A percentile compares a stretch with the other conserved stretches of the same genome.
phyloP scores from a whole-genome alignment of 1,284 basidiomycete species.

The Peniophora sp. region DNA sequence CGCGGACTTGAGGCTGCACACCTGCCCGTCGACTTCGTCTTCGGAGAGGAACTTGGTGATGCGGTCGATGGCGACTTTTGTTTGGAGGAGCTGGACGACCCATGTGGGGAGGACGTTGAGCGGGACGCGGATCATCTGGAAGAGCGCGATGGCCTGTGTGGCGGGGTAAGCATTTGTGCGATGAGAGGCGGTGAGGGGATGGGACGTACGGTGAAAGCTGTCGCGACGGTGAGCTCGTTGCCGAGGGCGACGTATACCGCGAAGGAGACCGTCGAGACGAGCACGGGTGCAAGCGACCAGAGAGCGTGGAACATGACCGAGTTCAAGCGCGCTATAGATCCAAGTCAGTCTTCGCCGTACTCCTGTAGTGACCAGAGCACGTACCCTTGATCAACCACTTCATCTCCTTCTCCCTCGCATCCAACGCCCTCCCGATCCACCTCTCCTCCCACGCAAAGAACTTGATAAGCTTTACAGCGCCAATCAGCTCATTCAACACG shows the following conservation, averaged over 20 bases:
- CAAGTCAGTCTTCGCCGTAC: slow-evolving; percentile 8
- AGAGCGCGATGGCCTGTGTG: slow-evolving; percentile 56
- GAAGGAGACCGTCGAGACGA: slow-evolving; percentile 67
- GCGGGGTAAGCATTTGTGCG: background rate
- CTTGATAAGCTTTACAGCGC: slow-evolving; percentile 79
- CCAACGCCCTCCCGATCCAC: slow-evolving; percentile 58
- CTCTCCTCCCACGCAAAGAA: slow-evolving; percentile 79
- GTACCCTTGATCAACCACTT: slow-evolving; percentile 63
- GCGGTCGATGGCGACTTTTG: slow-evolving; percentile 71
- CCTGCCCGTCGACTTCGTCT: slow-evolving; percentile 53
- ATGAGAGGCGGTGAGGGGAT: slow-evolving; percentile 1
- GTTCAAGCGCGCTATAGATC: slow-evolving; percentile 49
- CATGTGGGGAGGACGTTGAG: slow-evolving; percentile 64
- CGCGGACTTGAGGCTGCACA: no score
- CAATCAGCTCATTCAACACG: slow-evolving; percentile 80
- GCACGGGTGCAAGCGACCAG: slow-evolving; percentile 59
- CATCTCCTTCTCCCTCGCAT: slow-evolving; percentile 54
- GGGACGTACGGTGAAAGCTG: slow-evolving; percentile 59
- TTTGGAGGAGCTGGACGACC: slow-evolving; percentile 60
- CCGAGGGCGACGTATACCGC: slow-evolving; percentile 53
- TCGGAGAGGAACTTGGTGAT: slow-evolving; percentile 78
- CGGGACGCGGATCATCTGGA: slow-evolving; percentile 65
- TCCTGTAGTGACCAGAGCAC: slow-evolving; percentile 17
- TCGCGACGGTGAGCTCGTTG: slow-evolving; percentile 55
- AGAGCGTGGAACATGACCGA: slow-evolving; percentile 54